phyloP scores from a whole-genome alignment of 768 basidiomycete species.

The Suillus ampliporus region DNA sequence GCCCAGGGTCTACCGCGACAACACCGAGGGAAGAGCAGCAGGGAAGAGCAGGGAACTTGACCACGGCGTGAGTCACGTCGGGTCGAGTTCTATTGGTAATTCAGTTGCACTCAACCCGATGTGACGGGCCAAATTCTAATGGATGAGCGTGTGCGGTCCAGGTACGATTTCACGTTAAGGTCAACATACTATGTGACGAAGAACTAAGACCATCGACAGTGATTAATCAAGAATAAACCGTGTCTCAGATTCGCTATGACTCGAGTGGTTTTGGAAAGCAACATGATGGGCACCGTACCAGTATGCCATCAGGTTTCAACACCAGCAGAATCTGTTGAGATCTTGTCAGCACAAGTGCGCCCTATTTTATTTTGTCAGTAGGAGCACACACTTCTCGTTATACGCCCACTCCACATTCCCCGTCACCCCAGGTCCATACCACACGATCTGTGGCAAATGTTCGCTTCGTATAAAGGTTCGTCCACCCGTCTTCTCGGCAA shows the following conservation, averaged over 20 bases:
- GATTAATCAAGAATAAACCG: not conserved
- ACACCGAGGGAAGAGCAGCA: no score
- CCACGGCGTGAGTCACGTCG: no score
- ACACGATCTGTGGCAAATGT: constrained; percentile 52
- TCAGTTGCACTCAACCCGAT: no score
- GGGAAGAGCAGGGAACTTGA: no score
- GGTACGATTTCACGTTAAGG: no score
- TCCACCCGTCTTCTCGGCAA: constrained; percentile 37
- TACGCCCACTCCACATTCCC: constrained; percentile 48
- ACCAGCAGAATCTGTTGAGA: not conserved
- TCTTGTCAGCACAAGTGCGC: not conserved
- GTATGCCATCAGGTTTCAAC: not conserved
- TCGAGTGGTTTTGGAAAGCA: not conserved
- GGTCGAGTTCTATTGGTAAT: no score
- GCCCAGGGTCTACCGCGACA: no score
- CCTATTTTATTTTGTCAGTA: not conserved
- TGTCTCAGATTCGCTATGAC: no score
- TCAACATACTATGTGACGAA: no score
- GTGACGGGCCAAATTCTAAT: no score
- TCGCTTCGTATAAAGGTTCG: constrained; percentile 39
- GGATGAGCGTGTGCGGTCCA: no score
- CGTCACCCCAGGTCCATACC: constrained; percentile 50
- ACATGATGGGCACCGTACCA: not conserved
- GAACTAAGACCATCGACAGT: no score
- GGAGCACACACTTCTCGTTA: constrained; percentile 51